These are phyloP conservation scores for Colletotrichum trifolii DNA, from an alignment of 2,329 filamentous ascomycete genomes.

Conservation along the genomic window DNA sequence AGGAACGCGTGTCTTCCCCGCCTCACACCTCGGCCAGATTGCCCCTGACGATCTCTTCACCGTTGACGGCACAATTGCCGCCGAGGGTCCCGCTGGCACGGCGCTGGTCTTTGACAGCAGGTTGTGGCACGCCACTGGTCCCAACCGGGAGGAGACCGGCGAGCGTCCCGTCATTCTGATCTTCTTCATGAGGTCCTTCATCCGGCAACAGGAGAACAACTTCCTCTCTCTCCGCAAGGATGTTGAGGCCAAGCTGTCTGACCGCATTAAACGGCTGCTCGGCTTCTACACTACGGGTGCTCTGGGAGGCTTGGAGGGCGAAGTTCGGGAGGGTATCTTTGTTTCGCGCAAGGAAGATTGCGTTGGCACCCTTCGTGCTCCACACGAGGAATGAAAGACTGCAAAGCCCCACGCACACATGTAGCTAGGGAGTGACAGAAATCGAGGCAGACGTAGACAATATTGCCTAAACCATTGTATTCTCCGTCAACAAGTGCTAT, in stretches of 20 bases:
- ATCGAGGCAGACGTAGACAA: background rate
- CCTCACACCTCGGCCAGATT: conserved; percentile 6
- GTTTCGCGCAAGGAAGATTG: conserved; percentile 12
- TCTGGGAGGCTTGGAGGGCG: conserved; percentile 9
- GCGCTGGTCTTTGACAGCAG: conserved; percentile 8
- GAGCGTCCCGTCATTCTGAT: conserved; percentile 25
- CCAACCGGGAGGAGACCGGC: conserved; percentile 10
- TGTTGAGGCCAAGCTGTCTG: conserved; percentile 20
- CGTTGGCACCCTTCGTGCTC: background rate
- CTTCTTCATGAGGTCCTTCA: conserved; percentile 22
- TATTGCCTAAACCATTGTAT: background rate
- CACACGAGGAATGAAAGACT: background rate
- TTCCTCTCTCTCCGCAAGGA: conserved; percentile 24
- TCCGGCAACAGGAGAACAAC: conserved; percentile 21
- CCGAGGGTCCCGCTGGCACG: background rate
- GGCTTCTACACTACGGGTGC: conserved; percentile 23
- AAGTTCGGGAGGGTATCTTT: conserved; percentile 17
- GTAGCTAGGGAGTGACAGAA: background rate
- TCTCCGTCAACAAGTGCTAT: no score
- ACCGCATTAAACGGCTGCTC: conserved; percentile 13
- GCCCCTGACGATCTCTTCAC: conserved; percentile 11
- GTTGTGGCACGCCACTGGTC: conserved; percentile 13
- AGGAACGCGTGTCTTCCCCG: conserved; percentile 12
- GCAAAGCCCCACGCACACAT: background rate
- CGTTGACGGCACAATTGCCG: conserved; percentile 16